Evolutionary conservation across 208 protist genomes (phyloP).

Genomic region (Wallacemonas sp.): DNA sequence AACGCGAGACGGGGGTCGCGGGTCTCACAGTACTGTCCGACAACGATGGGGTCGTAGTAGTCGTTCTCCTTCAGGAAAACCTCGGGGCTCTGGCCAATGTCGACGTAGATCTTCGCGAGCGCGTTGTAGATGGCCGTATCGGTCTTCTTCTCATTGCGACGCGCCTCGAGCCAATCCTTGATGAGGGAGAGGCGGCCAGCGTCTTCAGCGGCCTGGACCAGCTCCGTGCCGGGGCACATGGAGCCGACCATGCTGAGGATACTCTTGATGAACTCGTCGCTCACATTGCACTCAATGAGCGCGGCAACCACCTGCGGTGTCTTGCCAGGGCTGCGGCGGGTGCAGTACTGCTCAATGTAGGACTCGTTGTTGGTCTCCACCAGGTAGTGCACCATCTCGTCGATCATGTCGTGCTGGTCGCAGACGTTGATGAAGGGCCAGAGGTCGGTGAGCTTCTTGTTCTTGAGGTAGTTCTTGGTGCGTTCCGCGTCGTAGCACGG

Average conservation of each 20-base stretch:
- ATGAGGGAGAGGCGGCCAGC: conserved; percentile 96
- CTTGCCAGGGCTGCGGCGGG: conserved; percentile 95
- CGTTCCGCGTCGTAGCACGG: conserved; percentile 97
- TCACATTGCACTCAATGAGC: conserved; percentile 97
- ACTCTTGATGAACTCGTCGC: conserved; percentile 97
- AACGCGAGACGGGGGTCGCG: conserved; percentile 98
- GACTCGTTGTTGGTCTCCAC: conserved; percentile 95
- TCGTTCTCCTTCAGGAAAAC: conserved; percentile 97
- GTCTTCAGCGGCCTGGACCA: conserved; percentile 84
- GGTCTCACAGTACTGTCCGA: conserved; percentile 99
- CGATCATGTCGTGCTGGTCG: conserved; percentile 98
- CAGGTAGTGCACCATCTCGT: conserved; percentile 98
- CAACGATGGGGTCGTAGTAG: conserved; percentile 95
- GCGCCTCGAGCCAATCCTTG: conserved; percentile 97
- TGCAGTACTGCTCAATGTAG: conserved; percentile 98
- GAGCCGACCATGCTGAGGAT: conserved; percentile 95
- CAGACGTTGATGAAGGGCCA: conserved; percentile 99
- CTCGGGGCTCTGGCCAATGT: conserved; percentile 96
- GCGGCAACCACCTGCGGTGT: conserved; percentile 98
- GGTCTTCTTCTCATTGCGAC: conserved; percentile 94
- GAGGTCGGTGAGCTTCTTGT: conserved; percentile 97
- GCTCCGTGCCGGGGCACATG: conserved; percentile 93
- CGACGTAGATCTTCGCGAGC: conserved; percentile 99
- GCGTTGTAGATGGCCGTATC: conserved; percentile 98
- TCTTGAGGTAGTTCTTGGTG: conserved; percentile 99